phyloP scores from a whole-genome alignment of 169 alveolate species.

The Cystoisospora suis region DNA sequence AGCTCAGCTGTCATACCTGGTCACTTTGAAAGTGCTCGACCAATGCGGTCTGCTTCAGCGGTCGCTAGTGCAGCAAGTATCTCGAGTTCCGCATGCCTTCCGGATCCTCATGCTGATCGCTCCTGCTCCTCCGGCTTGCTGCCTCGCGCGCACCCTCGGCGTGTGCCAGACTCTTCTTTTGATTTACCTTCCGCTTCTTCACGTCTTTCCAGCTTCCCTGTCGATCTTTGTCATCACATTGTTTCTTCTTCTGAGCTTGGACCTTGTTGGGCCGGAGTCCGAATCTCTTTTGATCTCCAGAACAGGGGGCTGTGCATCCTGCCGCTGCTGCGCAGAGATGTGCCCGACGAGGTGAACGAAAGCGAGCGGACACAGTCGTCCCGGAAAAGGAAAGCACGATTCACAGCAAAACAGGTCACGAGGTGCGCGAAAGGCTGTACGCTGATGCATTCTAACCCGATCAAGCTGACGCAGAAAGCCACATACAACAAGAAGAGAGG shows the following conservation, averaged over 20 bases:
- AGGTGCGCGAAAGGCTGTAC: neutral
- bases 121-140: too few relatives aligned
- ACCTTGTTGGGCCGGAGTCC: conserved; percentile 17
- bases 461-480: too few relatives aligned
- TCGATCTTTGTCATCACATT: neutral
- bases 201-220: neutral
- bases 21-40: too few relatives aligned
- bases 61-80: too few relatives aligned
- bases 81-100: too few relatives aligned
- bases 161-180: neutral
- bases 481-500: too few relatives aligned
- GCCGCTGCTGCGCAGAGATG: conserved; percentile 18
- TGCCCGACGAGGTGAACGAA: neutral
- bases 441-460: too few relatives aligned
- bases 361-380: neutral
- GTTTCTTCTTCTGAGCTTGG: neutral
- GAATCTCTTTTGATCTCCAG: neutral
- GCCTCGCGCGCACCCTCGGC: too few relatives aligned
- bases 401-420: neutral
- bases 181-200: neutral
- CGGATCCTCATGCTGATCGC: too few relatives aligned
- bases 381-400: too few relatives aligned
- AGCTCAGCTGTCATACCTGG: too few relatives aligned
- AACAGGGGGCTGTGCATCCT: neutral
- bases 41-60: too few relatives aligned